Evolutionary conservation across 768 basidiomycete genomes (phyloP).

Genomic region (Boletus tylopilopsis): DNA sequence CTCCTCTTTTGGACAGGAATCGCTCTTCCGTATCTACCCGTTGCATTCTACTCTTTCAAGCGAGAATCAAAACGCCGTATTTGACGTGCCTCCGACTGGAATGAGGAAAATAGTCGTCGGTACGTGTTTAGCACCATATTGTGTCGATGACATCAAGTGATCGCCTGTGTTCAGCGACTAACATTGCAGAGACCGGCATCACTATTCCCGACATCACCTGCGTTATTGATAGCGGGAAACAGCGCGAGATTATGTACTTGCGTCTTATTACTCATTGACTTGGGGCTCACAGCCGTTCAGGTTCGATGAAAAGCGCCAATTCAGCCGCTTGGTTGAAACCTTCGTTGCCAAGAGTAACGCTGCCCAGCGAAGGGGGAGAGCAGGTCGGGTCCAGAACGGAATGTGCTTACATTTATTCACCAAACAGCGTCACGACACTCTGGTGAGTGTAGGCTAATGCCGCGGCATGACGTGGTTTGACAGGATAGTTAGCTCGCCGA

Average conservation of each 20-base stretch:
- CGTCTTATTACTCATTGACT: not conserved
- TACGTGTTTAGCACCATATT: conserved; percentile 29
- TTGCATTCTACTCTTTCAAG: conserved; percentile 92
- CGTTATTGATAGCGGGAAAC: conserved; percentile 92
- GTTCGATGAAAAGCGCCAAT: conserved; percentile 96
- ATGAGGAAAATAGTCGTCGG: conserved; percentile 93
- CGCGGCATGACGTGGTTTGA: not conserved
- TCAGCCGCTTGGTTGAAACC: conserved; percentile 87
- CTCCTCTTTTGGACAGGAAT: conserved; percentile 56
- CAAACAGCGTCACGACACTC: conserved; percentile 76
- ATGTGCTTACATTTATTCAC: conserved; percentile 97
- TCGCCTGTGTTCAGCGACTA: conserved; percentile 55
- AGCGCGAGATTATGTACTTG: conserved; percentile 83
- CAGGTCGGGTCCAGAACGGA: conserved; percentile 86
- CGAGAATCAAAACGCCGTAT: conserved; percentile 87
- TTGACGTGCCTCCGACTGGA: conserved; percentile 78
- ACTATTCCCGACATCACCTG: conserved; percentile 98
- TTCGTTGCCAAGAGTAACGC: conserved; percentile 92
- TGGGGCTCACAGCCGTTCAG: conserved; percentile 34
- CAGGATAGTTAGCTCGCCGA: conserved; percentile 68
- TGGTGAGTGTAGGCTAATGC: conserved; percentile 38
- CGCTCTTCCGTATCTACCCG: conserved; percentile 72
- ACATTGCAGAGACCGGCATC: conserved; percentile 95
- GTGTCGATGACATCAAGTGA: not conserved
- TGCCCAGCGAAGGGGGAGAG: conserved; percentile 82